Conservation (phyloP, 306 rosid species). For the Citrullus colocynthis region DNA sequence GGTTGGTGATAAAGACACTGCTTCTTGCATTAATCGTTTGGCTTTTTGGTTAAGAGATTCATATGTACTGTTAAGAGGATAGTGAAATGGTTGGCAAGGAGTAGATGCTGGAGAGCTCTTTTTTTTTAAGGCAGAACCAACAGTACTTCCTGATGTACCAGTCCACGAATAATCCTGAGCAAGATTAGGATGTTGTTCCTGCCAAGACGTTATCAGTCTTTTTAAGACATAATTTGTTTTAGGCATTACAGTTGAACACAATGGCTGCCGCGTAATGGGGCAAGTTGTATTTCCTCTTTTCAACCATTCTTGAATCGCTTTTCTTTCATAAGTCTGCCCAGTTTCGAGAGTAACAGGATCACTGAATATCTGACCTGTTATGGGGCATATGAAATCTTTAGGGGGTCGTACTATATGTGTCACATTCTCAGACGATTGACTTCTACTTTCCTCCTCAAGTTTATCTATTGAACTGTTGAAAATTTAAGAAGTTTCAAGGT, state of each 20-base stretch:
- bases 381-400: constrained; percentile 83
- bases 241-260: constrained; percentile 51
- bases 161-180: constrained; percentile 49
- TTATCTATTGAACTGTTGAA: constrained; percentile 43
- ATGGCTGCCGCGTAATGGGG: constrained; percentile 72
- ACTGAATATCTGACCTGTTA: constrained; percentile 69
- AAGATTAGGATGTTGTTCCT: constrained; percentile 64
- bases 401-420: constrained; percentile 47
- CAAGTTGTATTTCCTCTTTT: constrained; percentile 83
- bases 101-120: constrained; percentile 27
- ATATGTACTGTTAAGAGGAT: constrained; percentile 26
- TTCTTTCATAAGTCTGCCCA: constrained; percentile 88
- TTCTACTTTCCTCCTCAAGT: constrained; percentile 51
- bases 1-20: constrained; percentile 48
- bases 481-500: constrained; percentile 14
- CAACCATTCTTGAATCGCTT: constrained; percentile 90
- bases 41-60: constrained; percentile 37
- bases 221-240: constrained; percentile 87
- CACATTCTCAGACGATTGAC: constrained; percentile 36
- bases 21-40: constrained; percentile 38
- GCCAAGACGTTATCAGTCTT: constrained; percentile 88
- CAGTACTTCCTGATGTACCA: constrained; percentile 38
- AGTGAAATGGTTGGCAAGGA: constrained; percentile 21
- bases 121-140: constrained; percentile 29
- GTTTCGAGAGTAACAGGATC: constrained; percentile 98